These are phyloP conservation scores for Eremochloa ophiuroides DNA, from an alignment of 176 grass and related monocot genomes.

Conservation along the genomic window DNA sequence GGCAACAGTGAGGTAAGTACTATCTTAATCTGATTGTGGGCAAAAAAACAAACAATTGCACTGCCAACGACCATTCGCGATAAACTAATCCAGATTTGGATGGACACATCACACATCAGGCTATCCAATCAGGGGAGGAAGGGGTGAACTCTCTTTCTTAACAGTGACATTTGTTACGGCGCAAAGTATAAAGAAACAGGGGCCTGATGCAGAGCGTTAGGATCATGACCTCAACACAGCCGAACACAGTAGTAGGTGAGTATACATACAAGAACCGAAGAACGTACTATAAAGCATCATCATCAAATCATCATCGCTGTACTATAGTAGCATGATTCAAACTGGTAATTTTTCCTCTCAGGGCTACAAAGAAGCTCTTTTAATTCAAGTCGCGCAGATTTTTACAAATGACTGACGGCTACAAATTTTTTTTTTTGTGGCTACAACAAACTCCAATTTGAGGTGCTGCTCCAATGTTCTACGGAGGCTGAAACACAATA, in stretches of 20 bases:
- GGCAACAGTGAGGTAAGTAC: background rate
- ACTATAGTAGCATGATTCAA: slow-evolving; percentile 1
- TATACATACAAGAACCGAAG: too few species aligned
- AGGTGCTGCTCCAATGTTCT: slow-evolving; percentile 24
- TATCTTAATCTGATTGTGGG: background rate
- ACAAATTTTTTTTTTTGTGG: background rate
- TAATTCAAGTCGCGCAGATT: slow-evolving; percentile 14
- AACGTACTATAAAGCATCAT: too few species aligned
- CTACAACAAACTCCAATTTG: slow-evolving; percentile 23
- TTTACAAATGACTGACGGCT: slow-evolving; percentile 37
- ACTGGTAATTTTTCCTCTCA: background rate
- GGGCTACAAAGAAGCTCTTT: slow-evolving; percentile 8
- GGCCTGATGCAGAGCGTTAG: background rate
- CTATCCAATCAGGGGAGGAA: background rate
- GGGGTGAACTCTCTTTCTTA: background rate
- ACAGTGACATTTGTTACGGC: background rate
- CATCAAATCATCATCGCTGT: background rate
- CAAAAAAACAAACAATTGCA: slow-evolving; percentile 2
- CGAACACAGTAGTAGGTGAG: too few species aligned
- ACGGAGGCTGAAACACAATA: background rate
- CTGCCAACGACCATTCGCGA: background rate
- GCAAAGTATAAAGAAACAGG: background rate
- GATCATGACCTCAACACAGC: background rate
- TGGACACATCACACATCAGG: background rate
- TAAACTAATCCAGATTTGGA: slow-evolving; percentile 24